Percentiles rank a stretch among this genome's conserved stretches.
These are phyloP conservation scores for Coniochaeta pulveracea DNA, from an alignment of 2,329 filamentous ascomycete species.

Conservation along the genomic window DNA sequence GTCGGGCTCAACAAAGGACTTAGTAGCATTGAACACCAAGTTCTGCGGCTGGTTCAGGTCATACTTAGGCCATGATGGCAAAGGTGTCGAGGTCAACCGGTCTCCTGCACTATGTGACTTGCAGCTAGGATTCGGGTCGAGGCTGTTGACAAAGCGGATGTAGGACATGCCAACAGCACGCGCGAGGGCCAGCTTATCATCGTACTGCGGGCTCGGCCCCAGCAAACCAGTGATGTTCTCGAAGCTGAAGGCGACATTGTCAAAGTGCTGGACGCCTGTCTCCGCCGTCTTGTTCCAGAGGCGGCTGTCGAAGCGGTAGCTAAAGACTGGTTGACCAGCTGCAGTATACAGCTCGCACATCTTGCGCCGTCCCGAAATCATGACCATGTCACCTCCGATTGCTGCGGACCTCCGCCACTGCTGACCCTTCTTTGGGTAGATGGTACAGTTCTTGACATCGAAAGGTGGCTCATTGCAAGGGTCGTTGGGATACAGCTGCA, in stretches of 20 bases:
- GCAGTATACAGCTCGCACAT: conserved; percentile 28
- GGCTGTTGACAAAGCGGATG: conserved; percentile 27
- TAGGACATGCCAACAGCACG: conserved; percentile 27
- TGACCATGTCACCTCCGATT: conserved; percentile 35
- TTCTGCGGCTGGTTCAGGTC: conserved; percentile 24
- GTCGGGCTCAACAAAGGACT: conserved; percentile 31
- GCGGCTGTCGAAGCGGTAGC: conserved; percentile 38
- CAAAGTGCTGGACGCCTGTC: conserved; percentile 32
- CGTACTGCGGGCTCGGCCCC: conserved; percentile 30
- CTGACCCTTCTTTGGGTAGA: conserved; percentile 19
- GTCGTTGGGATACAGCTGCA: conserved; percentile 36
- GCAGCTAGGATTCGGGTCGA: conserved; percentile 25
- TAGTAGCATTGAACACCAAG: conserved; percentile 31
- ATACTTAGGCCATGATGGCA: conserved; percentile 31
- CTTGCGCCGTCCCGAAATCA: conserved; percentile 33
- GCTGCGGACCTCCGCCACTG: conserved; percentile 32
- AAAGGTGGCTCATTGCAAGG: conserved; percentile 33
- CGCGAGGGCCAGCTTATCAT: conserved; percentile 22
- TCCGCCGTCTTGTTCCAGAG: conserved; percentile 26
- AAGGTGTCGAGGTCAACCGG: conserved; percentile 9
- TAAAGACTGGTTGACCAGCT: conserved; percentile 25
- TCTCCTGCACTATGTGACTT: conserved; percentile 4
- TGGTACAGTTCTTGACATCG: conserved; percentile 23
- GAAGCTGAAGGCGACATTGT: conserved; percentile 38
- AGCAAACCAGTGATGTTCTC: conserved; percentile 35